Percentiles rank a stretch among this genome's conserved stretches.
Evolutionary conservation across 495 filamentous ascomycete genomes (phyloP).

Genomic region (Sordaria brevicollis): DNA sequence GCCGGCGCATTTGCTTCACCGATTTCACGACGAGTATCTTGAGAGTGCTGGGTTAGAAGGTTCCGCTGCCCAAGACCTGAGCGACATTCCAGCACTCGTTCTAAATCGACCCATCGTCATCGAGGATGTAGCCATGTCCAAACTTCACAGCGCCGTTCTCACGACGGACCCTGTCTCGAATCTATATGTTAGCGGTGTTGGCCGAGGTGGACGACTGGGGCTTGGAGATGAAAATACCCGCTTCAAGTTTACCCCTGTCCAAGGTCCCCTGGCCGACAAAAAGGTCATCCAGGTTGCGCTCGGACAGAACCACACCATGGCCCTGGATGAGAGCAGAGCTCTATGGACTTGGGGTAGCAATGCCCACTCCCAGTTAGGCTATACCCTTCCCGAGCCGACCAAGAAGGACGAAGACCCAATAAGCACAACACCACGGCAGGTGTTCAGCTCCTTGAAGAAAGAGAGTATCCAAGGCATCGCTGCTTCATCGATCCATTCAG

Average conservation of each 20-base stretch:
- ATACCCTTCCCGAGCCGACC: conserved; percentile 45
- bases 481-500: conserved; percentile 86
- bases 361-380: conserved; percentile 77
- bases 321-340: conserved; percentile 67
- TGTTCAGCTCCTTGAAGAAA: conserved; percentile 83
- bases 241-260: conserved; percentile 73
- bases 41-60: conserved; percentile 20
- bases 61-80: conserved; percentile 21
- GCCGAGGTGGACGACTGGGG: conserved; percentile 80
- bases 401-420: conserved; percentile 69
- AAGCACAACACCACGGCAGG: conserved; percentile 70
- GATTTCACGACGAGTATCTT: conserved; percentile 55
- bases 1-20: conserved; percentile 65
- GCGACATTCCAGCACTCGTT: conserved; percentile 57
- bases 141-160: conserved; percentile 82
- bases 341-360: conserved; percentile 93
- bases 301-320: conserved; percentile 85
- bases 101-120: conserved; percentile 59
- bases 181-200: conserved; percentile 87
- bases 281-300: conserved; percentile 64
- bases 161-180: conserved; percentile 88
- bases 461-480: conserved; percentile 74
- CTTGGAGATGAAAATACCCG: conserved; percentile 82
- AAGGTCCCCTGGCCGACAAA: conserved; percentile 58
- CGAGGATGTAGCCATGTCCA: conserved; percentile 74